phyloP scores from a whole-genome alignment of 1,139 yeast species.

The Candida glucosophila region DNA sequence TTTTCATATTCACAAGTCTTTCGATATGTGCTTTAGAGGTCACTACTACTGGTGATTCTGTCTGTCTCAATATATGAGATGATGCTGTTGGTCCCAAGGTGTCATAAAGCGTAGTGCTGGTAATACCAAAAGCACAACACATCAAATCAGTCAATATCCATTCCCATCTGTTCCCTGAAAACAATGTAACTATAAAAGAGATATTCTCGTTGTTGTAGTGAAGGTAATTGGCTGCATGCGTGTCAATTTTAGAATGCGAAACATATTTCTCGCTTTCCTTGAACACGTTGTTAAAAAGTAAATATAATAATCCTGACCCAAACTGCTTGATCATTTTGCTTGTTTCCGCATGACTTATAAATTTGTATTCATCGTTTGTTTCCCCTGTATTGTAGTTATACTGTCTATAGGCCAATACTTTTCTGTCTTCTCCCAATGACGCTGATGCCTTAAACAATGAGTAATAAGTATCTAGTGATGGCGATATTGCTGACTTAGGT shows the following conservation, averaged over 20 bases:
- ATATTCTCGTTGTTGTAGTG: conserved; percentile 14
- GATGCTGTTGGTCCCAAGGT: conserved; percentile 31
- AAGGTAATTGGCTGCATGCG: conserved; percentile 10
- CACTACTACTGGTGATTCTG: conserved; percentile 27
- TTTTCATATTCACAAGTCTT: conserved; percentile 20
- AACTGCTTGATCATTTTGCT: conserved; percentile 36
- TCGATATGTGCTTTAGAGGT: conserved; percentile 26
- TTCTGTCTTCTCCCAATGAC: conserved; percentile 10
- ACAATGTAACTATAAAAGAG: conserved; percentile 26
- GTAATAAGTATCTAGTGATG: conserved; percentile 22
- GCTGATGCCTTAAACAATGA: conserved; percentile 17
- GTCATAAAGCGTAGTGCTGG: conserved; percentile 34
- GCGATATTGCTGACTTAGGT: conserved; percentile 14
- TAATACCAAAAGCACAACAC: conserved; percentile 24
- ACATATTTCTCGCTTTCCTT: conserved; percentile 13
- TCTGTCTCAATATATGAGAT: conserved; percentile 23
- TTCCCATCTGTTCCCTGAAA: conserved; percentile 28
- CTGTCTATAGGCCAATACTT: conserved; percentile 23
- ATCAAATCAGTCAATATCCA: conserved; percentile 34
- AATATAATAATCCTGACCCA: conserved; percentile 57
- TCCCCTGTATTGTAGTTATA: conserved; percentile 20
- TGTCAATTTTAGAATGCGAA: conserved; percentile 17
- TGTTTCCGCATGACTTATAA: conserved; percentile 35
- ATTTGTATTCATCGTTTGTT: conserved; percentile 32
- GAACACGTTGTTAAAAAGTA: conserved; percentile 38